Conservation (phyloP, 768 basidiomycete genomes). For the Lactarius trivialis region DNA sequence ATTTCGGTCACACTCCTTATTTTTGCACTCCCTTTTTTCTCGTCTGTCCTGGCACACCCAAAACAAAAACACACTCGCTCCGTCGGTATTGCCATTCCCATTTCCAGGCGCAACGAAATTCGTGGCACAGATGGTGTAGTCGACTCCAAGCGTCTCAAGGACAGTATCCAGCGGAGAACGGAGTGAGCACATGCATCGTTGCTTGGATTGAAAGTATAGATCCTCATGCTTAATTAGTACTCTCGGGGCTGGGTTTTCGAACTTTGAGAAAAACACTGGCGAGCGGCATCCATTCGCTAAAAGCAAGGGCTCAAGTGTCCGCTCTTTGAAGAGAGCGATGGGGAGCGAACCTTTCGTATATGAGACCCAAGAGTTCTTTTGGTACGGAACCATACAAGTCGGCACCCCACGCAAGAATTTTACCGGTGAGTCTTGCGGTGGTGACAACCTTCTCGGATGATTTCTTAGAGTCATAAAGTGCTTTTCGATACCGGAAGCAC, state of each 20-base stretch:
- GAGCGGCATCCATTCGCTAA: background rate
- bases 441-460: background rate
- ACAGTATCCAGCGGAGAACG: background rate
- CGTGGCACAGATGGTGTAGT: background rate
- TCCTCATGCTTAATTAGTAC: background rate
- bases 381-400: slow-evolving; percentile 14
- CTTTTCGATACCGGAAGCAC: slow-evolving; percentile 5
- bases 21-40: background rate
- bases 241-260: background rate
- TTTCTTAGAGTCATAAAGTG: background rate
- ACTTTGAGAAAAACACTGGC: slow-evolving; percentile 10
- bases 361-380: no score
- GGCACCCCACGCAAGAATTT: slow-evolving; percentile 5
- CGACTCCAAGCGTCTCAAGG: background rate
- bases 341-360: slow-evolving; percentile 3
- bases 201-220: background rate
- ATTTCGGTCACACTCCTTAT: background rate
- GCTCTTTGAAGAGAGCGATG: background rate
- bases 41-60: background rate
- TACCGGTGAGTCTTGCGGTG: background rate
- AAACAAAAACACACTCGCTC: background rate
- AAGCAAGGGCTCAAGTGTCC: background rate
- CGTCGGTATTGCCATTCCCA: background rate
- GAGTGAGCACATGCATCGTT: background rate
- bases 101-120: background rate